Evolutionary conservation across 306 rosid species (phyloP).

Genomic region (Cyamopsis tetragonoloba): DNA sequence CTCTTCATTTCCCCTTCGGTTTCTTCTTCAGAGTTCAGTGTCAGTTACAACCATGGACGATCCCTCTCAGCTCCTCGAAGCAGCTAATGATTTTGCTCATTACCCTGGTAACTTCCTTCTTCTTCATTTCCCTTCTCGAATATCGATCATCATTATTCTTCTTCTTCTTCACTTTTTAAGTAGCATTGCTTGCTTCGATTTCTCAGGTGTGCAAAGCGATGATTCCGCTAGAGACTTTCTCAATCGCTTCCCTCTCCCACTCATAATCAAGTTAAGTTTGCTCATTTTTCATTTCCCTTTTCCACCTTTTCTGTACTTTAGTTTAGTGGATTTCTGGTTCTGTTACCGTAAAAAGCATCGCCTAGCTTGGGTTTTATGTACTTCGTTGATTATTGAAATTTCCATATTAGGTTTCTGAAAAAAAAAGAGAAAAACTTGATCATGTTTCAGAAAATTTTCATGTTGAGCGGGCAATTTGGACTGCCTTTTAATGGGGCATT

Average conservation of each 20-base stretch:
- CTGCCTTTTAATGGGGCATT: neutral
- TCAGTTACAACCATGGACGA: slow-evolving; percentile 40
- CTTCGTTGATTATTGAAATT: neutral
- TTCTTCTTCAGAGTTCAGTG: neutral
- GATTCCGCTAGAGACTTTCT: slow-evolving; percentile 63
- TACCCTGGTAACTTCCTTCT: slow-evolving; percentile 49
- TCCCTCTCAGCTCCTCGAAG: slow-evolving; percentile 60
- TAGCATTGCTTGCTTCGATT: slow-evolving; percentile 10
- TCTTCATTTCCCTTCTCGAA: neutral
- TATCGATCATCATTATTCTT: neutral
- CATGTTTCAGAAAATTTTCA: neutral
- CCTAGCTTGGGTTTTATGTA: neutral
- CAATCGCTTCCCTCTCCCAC: slow-evolving; percentile 72
- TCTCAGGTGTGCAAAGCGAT: slow-evolving; percentile 70
- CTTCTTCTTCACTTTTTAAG: neutral
- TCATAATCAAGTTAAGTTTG: slow-evolving; percentile 48
- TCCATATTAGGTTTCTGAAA: neutral
- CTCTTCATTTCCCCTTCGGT: neutral
- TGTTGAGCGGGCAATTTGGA: neutral
- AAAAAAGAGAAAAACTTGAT: neutral
- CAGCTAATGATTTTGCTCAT: slow-evolving; percentile 59
- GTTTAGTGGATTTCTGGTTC: neutral
- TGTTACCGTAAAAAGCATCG: neutral
- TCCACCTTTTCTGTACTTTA: neutral
- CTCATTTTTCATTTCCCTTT: neutral